Percentiles rank a stretch among this genome's conserved stretches.
Conservation (phyloP, 2,329 filamentous ascomycete species). For the Thyridium curvatum region DNA sequence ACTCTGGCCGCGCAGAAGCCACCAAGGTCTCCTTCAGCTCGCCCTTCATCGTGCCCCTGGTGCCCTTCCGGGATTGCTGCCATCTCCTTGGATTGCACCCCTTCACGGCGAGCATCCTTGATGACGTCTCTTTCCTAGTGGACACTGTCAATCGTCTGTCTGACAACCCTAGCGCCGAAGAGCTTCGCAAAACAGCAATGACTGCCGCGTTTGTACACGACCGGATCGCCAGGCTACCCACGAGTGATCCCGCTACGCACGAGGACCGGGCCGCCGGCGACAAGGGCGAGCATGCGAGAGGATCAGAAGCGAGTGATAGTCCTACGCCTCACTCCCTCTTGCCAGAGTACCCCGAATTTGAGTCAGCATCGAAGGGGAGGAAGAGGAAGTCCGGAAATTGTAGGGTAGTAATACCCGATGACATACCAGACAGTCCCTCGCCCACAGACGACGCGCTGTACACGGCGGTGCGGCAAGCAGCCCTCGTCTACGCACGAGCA, state of each 20-base stretch:
- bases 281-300: conserved; percentile 1
- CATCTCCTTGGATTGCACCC: conserved; percentile 36
- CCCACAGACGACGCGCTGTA: conserved; percentile 33
- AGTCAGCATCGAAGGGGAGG: background rate
- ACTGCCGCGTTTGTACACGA: conserved; percentile 33
- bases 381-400: too few species aligned
- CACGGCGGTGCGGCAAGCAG: conserved; percentile 36
- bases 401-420: background rate
- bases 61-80: conserved; percentile 33
- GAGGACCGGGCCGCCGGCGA: background rate
- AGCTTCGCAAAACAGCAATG: conserved; percentile 29
- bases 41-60: conserved; percentile 35
- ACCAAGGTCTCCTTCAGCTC: conserved; percentile 29
- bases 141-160: conserved; percentile 33
- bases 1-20: conserved; percentile 34
- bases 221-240: conserved; percentile 24
- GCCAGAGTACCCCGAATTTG: conserved; percentile 9
- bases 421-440: too few species aligned
- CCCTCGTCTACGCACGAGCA: conserved; percentile 40
- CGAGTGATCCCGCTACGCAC: conserved; percentile 4
- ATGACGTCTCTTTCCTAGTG: conserved; percentile 43
- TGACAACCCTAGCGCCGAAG: conserved; percentile 20
- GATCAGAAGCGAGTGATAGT: too few species aligned
- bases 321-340: conserved; percentile 11
- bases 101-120: conserved; percentile 41